Conservation (phyloP, 2,329 filamentous ascomycete genomes). For the Chalara sp. region DNA sequence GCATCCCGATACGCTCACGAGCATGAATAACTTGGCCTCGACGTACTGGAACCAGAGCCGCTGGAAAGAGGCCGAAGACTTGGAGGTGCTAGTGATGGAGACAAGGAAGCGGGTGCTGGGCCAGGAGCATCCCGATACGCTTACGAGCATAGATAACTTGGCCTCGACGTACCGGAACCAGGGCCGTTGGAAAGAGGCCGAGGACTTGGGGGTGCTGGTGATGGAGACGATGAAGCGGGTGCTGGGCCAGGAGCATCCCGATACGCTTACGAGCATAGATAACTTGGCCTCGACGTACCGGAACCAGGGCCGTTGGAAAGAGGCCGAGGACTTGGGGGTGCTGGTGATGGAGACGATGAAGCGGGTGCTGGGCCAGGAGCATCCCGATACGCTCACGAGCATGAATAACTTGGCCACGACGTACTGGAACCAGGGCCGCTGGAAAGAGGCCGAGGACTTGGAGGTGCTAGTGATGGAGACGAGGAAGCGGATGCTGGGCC, state of each 20-base stretch:
- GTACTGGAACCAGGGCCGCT: no score
- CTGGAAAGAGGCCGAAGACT: constrained; percentile 4
- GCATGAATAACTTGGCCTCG: background rate
- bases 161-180: constrained; percentile 5
- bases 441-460: no score
- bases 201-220: background rate
- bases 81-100: background rate
- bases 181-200: background rate
- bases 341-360: no score
- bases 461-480: background rate
- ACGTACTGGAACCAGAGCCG: background rate
- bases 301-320: no score
- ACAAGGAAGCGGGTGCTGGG: background rate
- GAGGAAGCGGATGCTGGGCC: background rate
- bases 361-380: no score
- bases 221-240: background rate
- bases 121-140: constrained; percentile 3
- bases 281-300: no score
- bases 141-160: constrained; percentile 6
- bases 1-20: background rate
- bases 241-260: background rate
- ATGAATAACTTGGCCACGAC: no score
- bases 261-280: background rate
- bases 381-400: no score
- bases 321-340: no score